Evolutionary conservation across 139 green algal species (phyloP).

Genomic region (Pycnococcus provasolii): DNA sequence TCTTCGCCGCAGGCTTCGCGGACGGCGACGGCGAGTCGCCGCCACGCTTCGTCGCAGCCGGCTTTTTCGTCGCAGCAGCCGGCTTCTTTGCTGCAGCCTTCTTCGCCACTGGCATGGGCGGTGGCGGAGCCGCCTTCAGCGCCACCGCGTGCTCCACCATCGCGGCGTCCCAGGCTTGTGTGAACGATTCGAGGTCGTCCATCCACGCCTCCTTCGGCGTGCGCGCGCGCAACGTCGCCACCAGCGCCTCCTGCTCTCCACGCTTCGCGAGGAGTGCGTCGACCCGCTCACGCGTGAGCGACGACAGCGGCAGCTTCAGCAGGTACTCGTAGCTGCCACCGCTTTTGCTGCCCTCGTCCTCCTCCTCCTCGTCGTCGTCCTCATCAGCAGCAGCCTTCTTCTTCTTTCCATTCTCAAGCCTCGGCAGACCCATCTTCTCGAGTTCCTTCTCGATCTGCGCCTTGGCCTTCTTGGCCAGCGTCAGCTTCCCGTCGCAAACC

Average conservation of each 20-base stretch:
- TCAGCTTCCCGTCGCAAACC: slow-evolving; percentile 69
- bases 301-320: slow-evolving; percentile 86
- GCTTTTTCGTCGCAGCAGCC: slow-evolving; percentile 15
- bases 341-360: slow-evolving; percentile 30
- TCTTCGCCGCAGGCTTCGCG: slow-evolving; percentile 11
- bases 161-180: slow-evolving; percentile 23
- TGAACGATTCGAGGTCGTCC: slow-evolving; percentile 67
- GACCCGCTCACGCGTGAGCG: slow-evolving; percentile 89
- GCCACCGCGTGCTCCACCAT: neutral
- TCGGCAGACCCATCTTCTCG: slow-evolving; percentile 46
- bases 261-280: slow-evolving; percentile 20
- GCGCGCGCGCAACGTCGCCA: slow-evolving; percentile 48
- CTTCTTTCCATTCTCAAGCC: slow-evolving; percentile 9
- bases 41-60: slow-evolving; percentile 26
- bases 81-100: neutral
- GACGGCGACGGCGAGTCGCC: neutral
- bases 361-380: slow-evolving; percentile 25
- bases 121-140: neutral
- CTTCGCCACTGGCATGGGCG: neutral
- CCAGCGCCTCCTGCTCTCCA: slow-evolving; percentile 30
- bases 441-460: slow-evolving; percentile 76
- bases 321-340: slow-evolving; percentile 84
- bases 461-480: slow-evolving; percentile 73
- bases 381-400: slow-evolving; percentile 8
- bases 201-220: slow-evolving; percentile 63